Evolutionary conservation across 139 green algal genomes (phyloP).

Genomic region (Gonium pectorale): DNA sequence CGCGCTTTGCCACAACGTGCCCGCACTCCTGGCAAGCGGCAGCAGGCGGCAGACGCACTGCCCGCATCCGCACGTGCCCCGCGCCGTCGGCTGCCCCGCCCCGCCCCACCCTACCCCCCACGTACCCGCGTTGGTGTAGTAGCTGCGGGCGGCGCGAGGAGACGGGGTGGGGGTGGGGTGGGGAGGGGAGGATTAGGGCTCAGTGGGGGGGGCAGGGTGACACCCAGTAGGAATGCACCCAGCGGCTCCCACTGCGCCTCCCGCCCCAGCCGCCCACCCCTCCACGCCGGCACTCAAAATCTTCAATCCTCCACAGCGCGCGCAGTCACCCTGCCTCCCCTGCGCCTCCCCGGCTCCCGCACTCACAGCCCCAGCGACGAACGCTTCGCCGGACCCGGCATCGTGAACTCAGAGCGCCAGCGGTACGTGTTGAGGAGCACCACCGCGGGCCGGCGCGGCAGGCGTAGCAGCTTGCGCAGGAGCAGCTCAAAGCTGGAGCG

Average conservation of each 20-base stretch:
- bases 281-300: no score
- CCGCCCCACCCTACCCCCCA: no score
- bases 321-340: no score
- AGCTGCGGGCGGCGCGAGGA: background rate
- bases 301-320: no score
- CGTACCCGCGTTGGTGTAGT: conserved; percentile 23
- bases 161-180: background rate
- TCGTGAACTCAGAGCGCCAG: background rate
- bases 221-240: background rate
- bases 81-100: no score
- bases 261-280: no score
- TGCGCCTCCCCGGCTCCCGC: background rate
- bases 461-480: conserved; percentile 38
- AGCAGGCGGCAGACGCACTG: no score
- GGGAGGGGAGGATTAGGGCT: no score
- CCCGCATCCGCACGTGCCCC: no score
- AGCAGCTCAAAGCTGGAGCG: conserved; percentile 38
- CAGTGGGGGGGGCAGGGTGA: background rate
- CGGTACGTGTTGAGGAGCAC: conserved; percentile 41
- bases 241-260: no score
- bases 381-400: background rate
- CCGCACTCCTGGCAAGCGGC: no score
- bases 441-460: conserved; percentile 16
- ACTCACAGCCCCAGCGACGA: background rate
- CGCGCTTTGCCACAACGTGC: no score